Percentiles rank a stretch among this genome's conserved stretches.
These are phyloP conservation scores for Coemansia sp. DNA, from an alignment of 192 early-diverging fungal genomes.

Conservation along the genomic window DNA sequence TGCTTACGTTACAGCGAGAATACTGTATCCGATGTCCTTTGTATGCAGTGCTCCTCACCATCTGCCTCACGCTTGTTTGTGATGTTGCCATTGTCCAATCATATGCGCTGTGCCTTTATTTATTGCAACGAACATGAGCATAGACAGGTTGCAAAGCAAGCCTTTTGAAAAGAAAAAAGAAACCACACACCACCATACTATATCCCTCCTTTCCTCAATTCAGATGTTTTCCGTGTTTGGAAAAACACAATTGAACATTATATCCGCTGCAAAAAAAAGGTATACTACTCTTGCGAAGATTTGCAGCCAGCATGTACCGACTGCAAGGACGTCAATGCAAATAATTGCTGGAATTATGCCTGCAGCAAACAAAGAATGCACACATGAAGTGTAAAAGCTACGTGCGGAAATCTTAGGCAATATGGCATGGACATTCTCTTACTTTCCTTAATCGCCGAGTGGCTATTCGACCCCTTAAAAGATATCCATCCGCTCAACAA, in stretches of 20 bases:
- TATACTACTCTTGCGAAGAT: background rate
- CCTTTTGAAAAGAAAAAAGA: background rate
- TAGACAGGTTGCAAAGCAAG: background rate
- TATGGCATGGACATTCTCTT: background rate
- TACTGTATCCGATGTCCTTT: background rate
- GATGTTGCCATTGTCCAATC: background rate
- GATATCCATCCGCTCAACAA: background rate
- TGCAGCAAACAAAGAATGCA: constrained; percentile 7
- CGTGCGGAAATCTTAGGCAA: background rate
- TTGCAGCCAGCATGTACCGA: background rate
- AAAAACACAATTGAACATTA: background rate
- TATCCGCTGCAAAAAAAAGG: background rate
- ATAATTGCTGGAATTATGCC: background rate
- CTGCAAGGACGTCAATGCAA: background rate
- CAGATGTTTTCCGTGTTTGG: background rate
- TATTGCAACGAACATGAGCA: background rate
- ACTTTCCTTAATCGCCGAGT: background rate
- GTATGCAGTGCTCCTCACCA: background rate
- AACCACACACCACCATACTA: background rate
- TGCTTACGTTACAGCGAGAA: background rate
- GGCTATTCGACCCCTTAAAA: background rate
- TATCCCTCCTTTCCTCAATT: background rate
- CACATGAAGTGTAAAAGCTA: background rate
- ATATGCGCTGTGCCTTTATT: background rate
- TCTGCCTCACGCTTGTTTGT: background rate